Base-by-base conservation (phyloP, 108 stramenopile genomes). In the Fistulifera pelliculosa region DNA sequence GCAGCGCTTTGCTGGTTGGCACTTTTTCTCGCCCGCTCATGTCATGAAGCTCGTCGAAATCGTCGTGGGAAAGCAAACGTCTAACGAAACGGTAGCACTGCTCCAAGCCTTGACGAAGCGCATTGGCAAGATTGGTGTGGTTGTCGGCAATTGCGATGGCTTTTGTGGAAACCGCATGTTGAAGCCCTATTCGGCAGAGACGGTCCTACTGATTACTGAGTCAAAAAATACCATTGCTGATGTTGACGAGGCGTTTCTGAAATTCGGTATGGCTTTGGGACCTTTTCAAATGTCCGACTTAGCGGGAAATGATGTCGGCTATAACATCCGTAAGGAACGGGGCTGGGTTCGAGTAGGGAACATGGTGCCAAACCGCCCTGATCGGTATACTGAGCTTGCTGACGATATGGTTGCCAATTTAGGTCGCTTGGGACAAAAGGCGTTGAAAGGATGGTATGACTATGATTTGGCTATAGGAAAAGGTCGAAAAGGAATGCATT, bases 151-250 rank as follows among this genome's bases (percentile, higher is more conserved):
- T 65, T 96, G 94, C 62, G 84, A 94, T 75, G 97, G 97, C 6
- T 98, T 98, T 64, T 93, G 96, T 43, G 97, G 95, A 38, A 98
- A 98, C 69, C 87, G 97, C 39, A 83, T 97, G 88, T 52, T 96
- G 58, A 67, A 76, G 44, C 87, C 90, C n/a, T 92, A 94, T 60
- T 64, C 76, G 10, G 63, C 76, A 14, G 95, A 96, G 61, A 63
- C 85, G 1, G 55, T 61, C 17, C 60, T 85, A 18, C 26, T 87
- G 27, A 62, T 96, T 38, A 82, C 74, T 44, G 75, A 77, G 51
- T 70, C 61, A 22, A 77, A 62, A 7, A 73, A 76, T 43, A 59
- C 73, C 16, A 69, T 91, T 15, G 18, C 66, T 24, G 64, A 81
- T 51, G 75, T 91, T 17, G 94, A 95, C 71, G 61, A 64, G 23